phyloP scores from a whole-genome alignment of 129 eudicot genomes.

The Tagetes patula region DNA sequence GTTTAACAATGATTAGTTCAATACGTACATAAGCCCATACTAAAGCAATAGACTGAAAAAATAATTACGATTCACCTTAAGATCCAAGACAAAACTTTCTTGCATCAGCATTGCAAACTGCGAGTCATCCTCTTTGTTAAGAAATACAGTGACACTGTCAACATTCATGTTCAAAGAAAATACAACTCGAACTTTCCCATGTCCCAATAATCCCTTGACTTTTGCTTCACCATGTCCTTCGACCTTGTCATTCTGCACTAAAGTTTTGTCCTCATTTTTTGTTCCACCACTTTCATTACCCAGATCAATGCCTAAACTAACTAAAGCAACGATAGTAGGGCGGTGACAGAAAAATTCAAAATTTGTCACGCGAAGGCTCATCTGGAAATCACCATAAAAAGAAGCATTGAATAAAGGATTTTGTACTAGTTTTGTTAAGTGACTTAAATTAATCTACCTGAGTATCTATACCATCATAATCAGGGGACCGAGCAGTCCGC shows the following conservation, averaged over 20 bases:
- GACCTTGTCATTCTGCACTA: conserved; percentile 42
- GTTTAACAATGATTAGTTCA: background rate
- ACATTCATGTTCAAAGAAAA: conserved; percentile 73
- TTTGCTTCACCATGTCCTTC: conserved; percentile 38
- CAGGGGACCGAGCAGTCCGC: conserved; percentile 66
- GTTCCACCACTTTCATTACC: conserved; percentile 47
- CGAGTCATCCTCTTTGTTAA: conserved; percentile 85
- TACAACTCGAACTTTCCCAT: conserved; percentile 84
- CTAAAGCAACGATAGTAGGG: conserved; percentile 85
- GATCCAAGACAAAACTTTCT: conserved; percentile 79
- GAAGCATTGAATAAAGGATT: conserved; percentile 11
- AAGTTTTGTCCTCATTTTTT: conserved; percentile 37
- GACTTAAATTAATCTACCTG: conserved; percentile 49
- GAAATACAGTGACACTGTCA: conserved; percentile 72
- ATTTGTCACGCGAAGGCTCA: conserved; percentile 82
- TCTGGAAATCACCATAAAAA: conserved; percentile 46
- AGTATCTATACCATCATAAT: conserved; percentile 87
- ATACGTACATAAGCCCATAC: background rate
- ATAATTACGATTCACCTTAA: conserved; percentile 49
- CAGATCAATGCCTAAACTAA: conserved; percentile 73
- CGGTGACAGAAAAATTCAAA: conserved; percentile 84
- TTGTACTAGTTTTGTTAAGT: background rate
- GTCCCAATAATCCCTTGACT: conserved; percentile 82
- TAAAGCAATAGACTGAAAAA: background rate
- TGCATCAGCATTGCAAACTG: conserved; percentile 94